Evolutionary conservation across 2,329 filamentous ascomycete genomes (phyloP), one percentile per base, ranked within the genome.

Genomic region (Aureobasidium sp.): DNA sequence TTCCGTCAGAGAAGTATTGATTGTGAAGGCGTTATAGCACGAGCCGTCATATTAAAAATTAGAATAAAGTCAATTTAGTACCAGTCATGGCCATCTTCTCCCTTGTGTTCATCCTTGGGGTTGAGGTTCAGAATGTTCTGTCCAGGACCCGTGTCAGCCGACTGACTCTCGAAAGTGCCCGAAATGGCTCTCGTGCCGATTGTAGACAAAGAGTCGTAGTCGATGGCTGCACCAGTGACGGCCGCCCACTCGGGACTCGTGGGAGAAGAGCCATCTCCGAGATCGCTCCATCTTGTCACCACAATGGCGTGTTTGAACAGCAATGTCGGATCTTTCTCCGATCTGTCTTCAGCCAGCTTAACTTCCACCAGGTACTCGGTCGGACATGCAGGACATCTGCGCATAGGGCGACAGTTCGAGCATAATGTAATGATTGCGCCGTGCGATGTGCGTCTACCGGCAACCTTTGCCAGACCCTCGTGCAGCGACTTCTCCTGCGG

Each of bases 341-440:
- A 17, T 49, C 72, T 76, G 63, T 85, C 82, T 69, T 86, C 83
- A 1, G 79, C 74, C 61, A 85, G 73, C 63, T 81, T 83, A 7
- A 85, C 68, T 67, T 86, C 83, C 50, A 85, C 75, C 11, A 86
- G 71, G 63, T 86, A 86, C 66, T 86, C 83, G 0, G 81, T 81
- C 1, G 83, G 82, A 68, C 83, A 86, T 57, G 82, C 78, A 0
- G 83, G 81, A 69, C 83, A 86, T 33, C 83, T 74, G 4, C 83
- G 76, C 74, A 84, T 83, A 3, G 83, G 82, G 8, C 78, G 74
- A 67, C 83, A 86, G 17, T 76, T 71, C 1, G 75, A 75, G 67
- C 83, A 86, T 7, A 82, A 73, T 0, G 71, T 75, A 11, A 81
- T 74, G 40, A 83, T 77, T 13, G 54, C 60, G 49, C 45, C 75